A percentile compares a stretch with the other conserved stretches of the same genome.
These are phyloP conservation scores for Penicillium chermesinum DNA, from an alignment of 495 filamentous ascomycete genomes.

Conservation along the genomic window DNA sequence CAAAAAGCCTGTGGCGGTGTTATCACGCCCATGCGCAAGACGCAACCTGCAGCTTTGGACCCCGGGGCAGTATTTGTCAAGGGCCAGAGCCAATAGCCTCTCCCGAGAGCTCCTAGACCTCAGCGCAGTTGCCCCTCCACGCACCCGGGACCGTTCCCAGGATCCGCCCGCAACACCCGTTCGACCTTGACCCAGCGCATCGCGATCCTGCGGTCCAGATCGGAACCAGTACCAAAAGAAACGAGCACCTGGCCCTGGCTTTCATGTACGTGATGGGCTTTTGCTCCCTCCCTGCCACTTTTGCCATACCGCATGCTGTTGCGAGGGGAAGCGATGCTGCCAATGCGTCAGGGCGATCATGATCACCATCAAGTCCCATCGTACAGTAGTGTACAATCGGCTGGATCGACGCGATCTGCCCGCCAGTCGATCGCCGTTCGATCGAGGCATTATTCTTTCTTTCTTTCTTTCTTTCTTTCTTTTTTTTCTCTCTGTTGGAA, in stretches of 20 bases:
- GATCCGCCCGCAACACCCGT: slow-evolving; percentile 7
- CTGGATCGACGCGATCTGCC: background rate
- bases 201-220: slow-evolving; percentile 22
- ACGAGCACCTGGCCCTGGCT: slow-evolving; percentile 2
- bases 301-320: slow-evolving; percentile 16
- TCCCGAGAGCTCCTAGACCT: too few species aligned
- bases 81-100: background rate
- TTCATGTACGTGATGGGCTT: slow-evolving; percentile 17
- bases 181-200: slow-evolving; percentile 3
- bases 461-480: too few species aligned
- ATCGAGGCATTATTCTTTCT: background rate
- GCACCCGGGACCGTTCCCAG: slow-evolving; percentile 10
- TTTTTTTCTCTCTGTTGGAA: too few species aligned
- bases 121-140: too few species aligned
- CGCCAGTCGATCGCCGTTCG: background rate
- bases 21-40: background rate
- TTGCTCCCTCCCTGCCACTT: slow-evolving; percentile 16
- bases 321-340: background rate
- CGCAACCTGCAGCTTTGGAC: background rate
- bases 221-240: slow-evolving; percentile 11
- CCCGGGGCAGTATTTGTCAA: slow-evolving; percentile 16
- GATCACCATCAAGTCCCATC: background rate
- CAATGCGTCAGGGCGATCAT: background rate
- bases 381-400: background rate
- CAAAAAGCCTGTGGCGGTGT: slow-evolving; percentile 16